A percentile compares a stretch with the other conserved stretches of the same genome.
Evolutionary conservation across 1,284 basidiomycete genomes (phyloP).

Genomic region (Rhizoctonia solani): DNA sequence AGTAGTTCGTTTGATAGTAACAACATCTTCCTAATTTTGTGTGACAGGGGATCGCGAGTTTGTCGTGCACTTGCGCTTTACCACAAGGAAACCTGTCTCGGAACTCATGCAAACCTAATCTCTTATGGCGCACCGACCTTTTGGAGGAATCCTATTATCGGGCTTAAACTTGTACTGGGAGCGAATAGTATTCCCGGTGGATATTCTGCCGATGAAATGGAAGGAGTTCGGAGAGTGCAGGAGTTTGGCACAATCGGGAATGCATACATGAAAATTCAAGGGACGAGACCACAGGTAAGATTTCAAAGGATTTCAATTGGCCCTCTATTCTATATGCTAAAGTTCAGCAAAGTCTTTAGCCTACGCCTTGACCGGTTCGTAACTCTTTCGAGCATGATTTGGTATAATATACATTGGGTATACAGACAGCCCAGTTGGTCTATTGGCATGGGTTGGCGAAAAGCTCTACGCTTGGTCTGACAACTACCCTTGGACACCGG

Average conservation of each 20-base stretch:
- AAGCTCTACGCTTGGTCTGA: constrained; percentile 39
- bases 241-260: constrained; percentile 18
- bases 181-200: constrained; percentile 15
- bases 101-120: constrained; percentile 23
- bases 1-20: not conserved
- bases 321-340: not conserved
- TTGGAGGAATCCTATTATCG: constrained; percentile 30
- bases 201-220: constrained; percentile 10
- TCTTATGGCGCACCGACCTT: constrained; percentile 18
- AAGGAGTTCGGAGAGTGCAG: constrained; percentile 5
- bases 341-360: constrained; percentile 37
- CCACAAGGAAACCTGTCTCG: constrained; percentile 26
- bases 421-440: constrained; percentile 38
- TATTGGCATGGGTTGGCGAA: constrained; percentile 40
- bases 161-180: constrained; percentile 13
- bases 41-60: constrained; percentile 15
- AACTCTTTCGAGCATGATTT: no score
- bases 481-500: constrained; percentile 39
- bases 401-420: not conserved
- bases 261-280: constrained; percentile 21
- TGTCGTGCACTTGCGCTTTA: constrained; percentile 25
- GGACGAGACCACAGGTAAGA: constrained; percentile 38
- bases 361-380: constrained; percentile 37
- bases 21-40: constrained; percentile 14
- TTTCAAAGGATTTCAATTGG: not conserved